A percentile compares a stretch with the other conserved stretches of the same genome.
phyloP scores from a whole-genome alignment of 23 red algal genomes.

The Chondrus crispus region DNA sequence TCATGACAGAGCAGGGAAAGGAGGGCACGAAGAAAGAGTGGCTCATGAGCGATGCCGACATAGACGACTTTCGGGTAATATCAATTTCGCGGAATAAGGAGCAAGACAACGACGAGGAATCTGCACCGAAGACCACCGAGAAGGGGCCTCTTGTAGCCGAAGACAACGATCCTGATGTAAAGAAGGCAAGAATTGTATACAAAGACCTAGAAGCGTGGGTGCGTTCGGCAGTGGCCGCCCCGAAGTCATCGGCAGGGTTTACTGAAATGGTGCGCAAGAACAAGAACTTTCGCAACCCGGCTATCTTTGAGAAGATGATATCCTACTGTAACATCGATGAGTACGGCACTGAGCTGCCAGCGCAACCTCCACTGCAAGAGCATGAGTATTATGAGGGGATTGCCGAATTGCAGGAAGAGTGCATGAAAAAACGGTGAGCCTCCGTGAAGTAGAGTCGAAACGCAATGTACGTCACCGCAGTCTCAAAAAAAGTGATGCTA shows the following conservation, averaged over 20 bases:
- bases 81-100: no score
- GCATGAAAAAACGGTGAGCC: conserved; percentile 5
- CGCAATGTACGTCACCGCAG: no score
- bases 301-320: conserved; percentile 64
- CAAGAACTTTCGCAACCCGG: conserved; percentile 56
- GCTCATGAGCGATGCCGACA: no score
- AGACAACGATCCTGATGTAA: no score
- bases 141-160: no score
- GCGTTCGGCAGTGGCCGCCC: not conserved
- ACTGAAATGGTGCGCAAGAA: conserved; percentile 46
- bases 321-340: conserved; percentile 46
- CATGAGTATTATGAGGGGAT: conserved; percentile 39
- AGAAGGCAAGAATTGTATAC: not conserved
- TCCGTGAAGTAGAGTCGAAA: no score
- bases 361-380: not conserved
- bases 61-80: no score
- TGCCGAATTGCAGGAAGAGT: conserved; percentile 15
- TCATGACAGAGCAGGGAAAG: no score
- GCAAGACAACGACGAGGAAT: no score
- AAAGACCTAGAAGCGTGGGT: not conserved
- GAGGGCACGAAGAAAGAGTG: no score
- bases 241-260: not conserved
- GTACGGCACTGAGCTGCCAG: conserved; percentile 24
- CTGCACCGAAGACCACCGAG: no score
- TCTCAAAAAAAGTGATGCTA: no score